Evolutionary conservation across 2,329 filamentous ascomycete species (phyloP), one percentile per base, ranked within the genome.

Genomic region (Rachicladosporium sp.): DNA sequence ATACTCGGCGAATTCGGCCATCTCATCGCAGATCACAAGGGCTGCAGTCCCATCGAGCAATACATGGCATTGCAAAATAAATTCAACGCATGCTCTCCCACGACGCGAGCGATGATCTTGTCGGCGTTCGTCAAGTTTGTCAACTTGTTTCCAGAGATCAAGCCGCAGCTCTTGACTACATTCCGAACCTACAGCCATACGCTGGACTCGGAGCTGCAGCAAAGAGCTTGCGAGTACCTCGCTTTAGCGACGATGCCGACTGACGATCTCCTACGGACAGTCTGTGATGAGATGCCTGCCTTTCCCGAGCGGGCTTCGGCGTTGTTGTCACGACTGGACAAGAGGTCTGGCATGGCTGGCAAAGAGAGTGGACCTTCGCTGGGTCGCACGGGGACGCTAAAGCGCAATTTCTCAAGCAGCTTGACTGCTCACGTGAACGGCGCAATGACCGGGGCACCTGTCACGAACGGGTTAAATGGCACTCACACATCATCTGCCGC

Each of bases 241-340:
- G 78, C 82, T 1, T 70, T 98, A 46, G 86, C 87, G 11, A 88
- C 76, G 29, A 72, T 93, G 58, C 82, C 86, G 0, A 86, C 85
- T 0, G 91, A 98, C 53, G 88, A 96, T 48, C 73, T 98, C 5
- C 70, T 98, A 9, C 78, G 91, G 37, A 96, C 91, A 0, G 80
- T 98, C 4, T 94, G 88, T 60, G 91, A 98, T 52, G 91, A 98
- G 60, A 98, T 98, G 93, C 91, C 91, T 2, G 88, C 91, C 0
- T 98, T 96, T 64, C 93, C 91, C 0, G 88, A 98, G 60, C 73
- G 93, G 44, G 80, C 93, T 43, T 96, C 91, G 4, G 89, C 91
- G 1, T 69, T 98, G 21, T 69, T 98, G 8, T 95, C 89, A 31
- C 76, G 91, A 42, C 71, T 98, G 36, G 89, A 98, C 62, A 87